Percentiles rank a stretch among this genome's conserved stretches.
Evolutionary conservation across 495 filamentous ascomycete species (phyloP).

Genomic region (Hamigera avellanea): DNA sequence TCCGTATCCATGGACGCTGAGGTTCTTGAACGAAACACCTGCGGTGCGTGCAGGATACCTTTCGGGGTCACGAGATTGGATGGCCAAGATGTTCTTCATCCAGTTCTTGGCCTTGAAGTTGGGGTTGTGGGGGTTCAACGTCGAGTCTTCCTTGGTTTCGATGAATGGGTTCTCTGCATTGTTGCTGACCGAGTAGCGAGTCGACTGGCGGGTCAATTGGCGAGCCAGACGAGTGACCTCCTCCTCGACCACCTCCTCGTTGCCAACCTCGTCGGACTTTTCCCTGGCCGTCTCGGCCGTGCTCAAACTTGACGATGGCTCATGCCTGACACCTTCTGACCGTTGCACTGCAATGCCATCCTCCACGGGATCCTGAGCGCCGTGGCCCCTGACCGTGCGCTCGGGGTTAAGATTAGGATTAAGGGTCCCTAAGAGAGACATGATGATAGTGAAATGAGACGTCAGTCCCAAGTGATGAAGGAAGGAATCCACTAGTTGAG

Average conservation of each 20-base stretch:
- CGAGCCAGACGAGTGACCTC: constrained; percentile 34
- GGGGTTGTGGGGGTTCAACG: constrained; percentile 31
- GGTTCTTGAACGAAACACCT: constrained; percentile 42
- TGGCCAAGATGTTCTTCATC: constrained; percentile 39
- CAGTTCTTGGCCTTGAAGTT: constrained; percentile 40
- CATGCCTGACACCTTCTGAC: constrained; percentile 12
- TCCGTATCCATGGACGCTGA: constrained; percentile 70
- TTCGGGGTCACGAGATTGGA: constrained; percentile 37
- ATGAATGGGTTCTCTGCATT: constrained; percentile 34
- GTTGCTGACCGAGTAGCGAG: constrained; percentile 18
- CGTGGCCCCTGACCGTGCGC: constrained; percentile 5
- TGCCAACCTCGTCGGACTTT: constrained; percentile 9
- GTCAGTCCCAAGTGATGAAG: too few relatives aligned
- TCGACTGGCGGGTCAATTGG: constrained; percentile 37
- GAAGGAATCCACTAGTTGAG: too few relatives aligned
- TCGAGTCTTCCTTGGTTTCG: constrained; percentile 27
- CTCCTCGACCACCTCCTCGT: constrained; percentile 23
- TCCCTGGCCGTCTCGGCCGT: constrained; percentile 23
- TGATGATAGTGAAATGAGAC: constrained; percentile 7
- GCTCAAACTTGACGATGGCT: constrained; percentile 15
- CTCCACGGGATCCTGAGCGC: constrained; percentile 2
- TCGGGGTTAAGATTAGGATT: constrained; percentile 22
- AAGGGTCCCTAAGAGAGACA: constrained; percentile 30
- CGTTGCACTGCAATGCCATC: constrained; percentile 1
- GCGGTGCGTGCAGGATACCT: constrained; percentile 31